A percentile compares a stretch with the other conserved stretches of the same genome.
Evolutionary conservation across 2,329 filamentous ascomycete species (phyloP).

Genomic region (Biscogniauxia marginata): DNA sequence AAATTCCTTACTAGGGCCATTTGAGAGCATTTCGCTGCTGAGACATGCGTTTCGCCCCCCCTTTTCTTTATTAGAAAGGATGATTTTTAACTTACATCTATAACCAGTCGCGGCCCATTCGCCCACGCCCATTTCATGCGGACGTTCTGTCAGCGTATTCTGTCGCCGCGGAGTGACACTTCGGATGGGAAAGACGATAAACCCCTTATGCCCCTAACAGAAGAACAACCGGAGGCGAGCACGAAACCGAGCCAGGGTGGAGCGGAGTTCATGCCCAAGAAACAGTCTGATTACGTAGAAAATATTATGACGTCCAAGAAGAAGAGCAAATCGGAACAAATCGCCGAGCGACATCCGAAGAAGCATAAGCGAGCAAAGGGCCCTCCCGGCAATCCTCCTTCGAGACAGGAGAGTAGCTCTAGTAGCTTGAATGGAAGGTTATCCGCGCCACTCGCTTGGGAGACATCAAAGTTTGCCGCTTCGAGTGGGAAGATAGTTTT

Average conservation of each 20-base stretch:
- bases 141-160: constrained; percentile 53
- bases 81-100: too few relatives aligned
- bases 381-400: constrained; percentile 36
- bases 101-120: constrained; percentile 52
- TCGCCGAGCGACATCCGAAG: constrained; percentile 37
- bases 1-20: too few relatives aligned
- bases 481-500: constrained; percentile 36
- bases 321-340: constrained; percentile 36
- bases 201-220: constrained; percentile 26
- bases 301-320: constrained; percentile 31
- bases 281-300: constrained; percentile 21
- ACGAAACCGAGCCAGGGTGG: constrained; percentile 17
- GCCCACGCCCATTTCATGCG: constrained; percentile 63
- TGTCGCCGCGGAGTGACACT: constrained; percentile 30
- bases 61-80: too few relatives aligned
- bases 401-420: constrained; percentile 29
- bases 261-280: constrained; percentile 17
- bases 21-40: too few relatives aligned
- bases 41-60: too few relatives aligned
- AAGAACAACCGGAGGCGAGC: constrained; percentile 28
- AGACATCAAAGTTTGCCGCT: constrained; percentile 29
- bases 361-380: constrained; percentile 33
- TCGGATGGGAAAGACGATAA: constrained; percentile 34
- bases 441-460: constrained; percentile 25
- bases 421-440: constrained; percentile 19